Conservation (phyloP, 495 filamentous ascomycete species). For the Achaetomiella virescens region DNA sequence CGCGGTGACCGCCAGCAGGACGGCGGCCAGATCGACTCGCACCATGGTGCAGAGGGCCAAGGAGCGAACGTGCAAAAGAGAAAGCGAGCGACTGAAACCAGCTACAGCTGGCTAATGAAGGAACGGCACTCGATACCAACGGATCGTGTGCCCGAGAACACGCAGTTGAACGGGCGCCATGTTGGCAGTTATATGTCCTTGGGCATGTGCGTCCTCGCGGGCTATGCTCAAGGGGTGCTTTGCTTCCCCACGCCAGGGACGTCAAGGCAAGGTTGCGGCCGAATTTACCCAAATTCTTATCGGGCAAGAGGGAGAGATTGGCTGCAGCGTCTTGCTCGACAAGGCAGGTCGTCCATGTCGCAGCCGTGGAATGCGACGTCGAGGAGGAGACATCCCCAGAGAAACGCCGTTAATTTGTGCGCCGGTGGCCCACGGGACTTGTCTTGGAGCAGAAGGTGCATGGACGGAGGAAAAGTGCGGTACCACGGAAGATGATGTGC, state of each 20-base stretch:
- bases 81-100: slow-evolving; percentile 15
- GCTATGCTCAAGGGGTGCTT: background rate
- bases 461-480: background rate
- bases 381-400: slow-evolving; percentile 13
- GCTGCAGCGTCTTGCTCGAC: slow-evolving; percentile 17
- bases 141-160: background rate
- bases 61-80: background rate
- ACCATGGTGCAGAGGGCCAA: slow-evolving; percentile 20
- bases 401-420: slow-evolving; percentile 25
- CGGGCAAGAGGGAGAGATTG: slow-evolving; percentile 16
- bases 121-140: slow-evolving; percentile 10
- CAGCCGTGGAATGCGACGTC: slow-evolving; percentile 26
- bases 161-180: slow-evolving; percentile 10
- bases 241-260: slow-evolving; percentile 7
- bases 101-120: slow-evolving; percentile 2
- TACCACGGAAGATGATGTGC: slow-evolving; percentile 2
- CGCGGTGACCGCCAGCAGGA: slow-evolving; percentile 30
- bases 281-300: slow-evolving; percentile 31
- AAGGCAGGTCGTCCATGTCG: slow-evolving; percentile 26
- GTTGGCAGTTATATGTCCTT: slow-evolving; percentile 9
- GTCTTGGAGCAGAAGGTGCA: slow-evolving; percentile 13
- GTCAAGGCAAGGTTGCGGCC: slow-evolving; percentile 17
- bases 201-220: background rate
- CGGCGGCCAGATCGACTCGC: slow-evolving; percentile 20
- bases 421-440: slow-evolving; percentile 12